These are phyloP conservation scores for Neckera pumila DNA, from an alignment of 225 moss, liverwort and hornwort genomes.

Conservation along the genomic window DNA sequence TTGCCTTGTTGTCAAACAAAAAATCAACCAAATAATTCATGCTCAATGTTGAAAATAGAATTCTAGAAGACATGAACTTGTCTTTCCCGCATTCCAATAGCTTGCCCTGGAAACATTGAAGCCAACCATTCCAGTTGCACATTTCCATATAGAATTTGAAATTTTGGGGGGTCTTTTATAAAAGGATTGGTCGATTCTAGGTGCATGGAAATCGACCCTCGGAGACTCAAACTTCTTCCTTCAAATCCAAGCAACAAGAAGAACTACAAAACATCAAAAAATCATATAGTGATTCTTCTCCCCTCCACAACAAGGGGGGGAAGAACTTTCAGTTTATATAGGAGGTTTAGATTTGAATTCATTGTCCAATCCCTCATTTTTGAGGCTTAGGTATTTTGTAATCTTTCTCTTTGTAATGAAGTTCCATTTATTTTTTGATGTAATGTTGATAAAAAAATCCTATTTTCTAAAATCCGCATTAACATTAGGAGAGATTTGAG, in stretches of 20 bases:
- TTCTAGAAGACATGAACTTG: neutral
- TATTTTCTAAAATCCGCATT: neutral
- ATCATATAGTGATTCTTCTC: neutral
- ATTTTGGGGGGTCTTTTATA: fast-evolving
- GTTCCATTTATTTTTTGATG: neutral
- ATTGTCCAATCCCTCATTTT: neutral
- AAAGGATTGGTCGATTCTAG: neutral
- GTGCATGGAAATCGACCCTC: neutral
- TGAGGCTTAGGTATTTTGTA: neutral
- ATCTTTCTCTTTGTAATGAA: neutral
- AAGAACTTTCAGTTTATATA: fast-evolving
- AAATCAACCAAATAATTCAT: neutral
- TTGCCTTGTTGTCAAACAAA: too few species aligned
- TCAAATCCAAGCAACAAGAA: neutral
- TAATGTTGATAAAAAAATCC: neutral
- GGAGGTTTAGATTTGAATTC: neutral
- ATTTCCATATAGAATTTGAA: neutral
- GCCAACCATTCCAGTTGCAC: neutral
- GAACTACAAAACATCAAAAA: neutral
- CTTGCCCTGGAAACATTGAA: fast-evolving
- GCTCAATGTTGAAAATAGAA: neutral
- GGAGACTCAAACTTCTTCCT: neutral
- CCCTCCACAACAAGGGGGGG: fast-evolving
- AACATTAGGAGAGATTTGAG: too few species aligned
- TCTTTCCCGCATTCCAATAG: fast-evolving